A percentile compares a stretch with the other conserved stretches of the same genome.
phyloP scores from a whole-genome alignment of 163 green algal genomes.

The Chlorella variabilis region DNA sequence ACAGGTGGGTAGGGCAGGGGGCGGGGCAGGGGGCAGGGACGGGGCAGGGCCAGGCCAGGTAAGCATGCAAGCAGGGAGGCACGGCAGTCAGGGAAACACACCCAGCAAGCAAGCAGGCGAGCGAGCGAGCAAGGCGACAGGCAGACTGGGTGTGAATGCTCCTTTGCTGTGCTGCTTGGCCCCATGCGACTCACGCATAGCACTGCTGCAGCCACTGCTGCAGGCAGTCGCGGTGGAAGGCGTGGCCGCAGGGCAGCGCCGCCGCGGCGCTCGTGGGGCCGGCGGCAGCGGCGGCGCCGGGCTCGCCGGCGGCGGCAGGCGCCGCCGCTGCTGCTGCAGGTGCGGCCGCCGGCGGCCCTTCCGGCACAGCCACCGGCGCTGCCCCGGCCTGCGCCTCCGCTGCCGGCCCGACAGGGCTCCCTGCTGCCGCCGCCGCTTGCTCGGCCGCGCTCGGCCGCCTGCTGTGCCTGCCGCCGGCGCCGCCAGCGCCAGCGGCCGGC shows the following conservation, averaged over 20 bases:
- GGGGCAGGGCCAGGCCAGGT: not conserved
- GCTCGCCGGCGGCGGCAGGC: not conserved
- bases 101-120: not conserved
- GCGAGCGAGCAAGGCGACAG: not conserved
- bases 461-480: not conserved
- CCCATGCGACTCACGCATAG: constrained; percentile 50
- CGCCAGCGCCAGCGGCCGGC: not conserved
- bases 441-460: not conserved
- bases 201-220: constrained; percentile 87
- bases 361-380: too few relatives aligned
- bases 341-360: too few relatives aligned
- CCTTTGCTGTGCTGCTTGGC: too few relatives aligned
- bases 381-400: too few relatives aligned
- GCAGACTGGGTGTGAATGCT: too few relatives aligned
- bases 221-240: constrained; percentile 69
- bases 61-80: not conserved
- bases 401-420: too few relatives aligned
- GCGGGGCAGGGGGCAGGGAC: not conserved
- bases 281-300: not conserved
- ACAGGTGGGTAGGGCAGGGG: not conserved
- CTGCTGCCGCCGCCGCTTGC: not conserved
- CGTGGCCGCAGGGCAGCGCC: constrained; percentile 62
- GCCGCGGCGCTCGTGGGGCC: too few relatives aligned
- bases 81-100: not conserved
- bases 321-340: too few relatives aligned